These are phyloP conservation scores for Teunomyces kruisii DNA, from an alignment of 805 yeast genomes.

Conservation along the genomic window DNA sequence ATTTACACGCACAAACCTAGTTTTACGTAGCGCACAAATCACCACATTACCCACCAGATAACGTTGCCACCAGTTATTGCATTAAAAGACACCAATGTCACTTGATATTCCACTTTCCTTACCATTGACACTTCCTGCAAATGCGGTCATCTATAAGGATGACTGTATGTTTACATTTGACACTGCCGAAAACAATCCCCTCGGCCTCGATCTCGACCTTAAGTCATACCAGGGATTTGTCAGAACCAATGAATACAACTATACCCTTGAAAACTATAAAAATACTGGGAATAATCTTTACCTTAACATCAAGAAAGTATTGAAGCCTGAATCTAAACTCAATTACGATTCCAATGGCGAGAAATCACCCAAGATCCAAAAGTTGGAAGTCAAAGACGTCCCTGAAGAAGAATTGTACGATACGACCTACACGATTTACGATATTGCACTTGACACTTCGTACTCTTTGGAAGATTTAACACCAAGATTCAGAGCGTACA, in stretches of 20 bases:
- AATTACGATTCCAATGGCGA: conserved; percentile 22
- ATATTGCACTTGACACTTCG: conserved; percentile 27
- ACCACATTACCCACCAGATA: not conserved
- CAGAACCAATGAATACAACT: conserved; percentile 40
- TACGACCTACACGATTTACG: conserved; percentile 41
- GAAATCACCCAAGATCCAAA: conserved; percentile 49
- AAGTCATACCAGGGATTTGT: conserved; percentile 71
- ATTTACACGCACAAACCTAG: not conserved
- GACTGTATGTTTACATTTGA: conserved; percentile 89
- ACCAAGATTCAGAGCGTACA: conserved; percentile 23
- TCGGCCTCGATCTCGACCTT: conserved; percentile 76
- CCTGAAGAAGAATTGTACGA: conserved; percentile 64
- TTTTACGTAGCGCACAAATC: conserved; percentile 1
- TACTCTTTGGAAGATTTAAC: conserved; percentile 24
- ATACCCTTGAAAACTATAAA: conserved; percentile 56
- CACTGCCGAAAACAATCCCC: conserved; percentile 48
- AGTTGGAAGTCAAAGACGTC: conserved; percentile 65
- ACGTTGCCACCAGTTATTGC: not conserved
- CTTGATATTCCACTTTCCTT: conserved; percentile 14
- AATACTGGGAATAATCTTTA: conserved; percentile 54
- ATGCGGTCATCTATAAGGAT: conserved; percentile 65
- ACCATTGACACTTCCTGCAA: conserved; percentile 18
- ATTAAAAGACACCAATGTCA: conserved; percentile 1
- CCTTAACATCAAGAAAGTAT: conserved; percentile 56
- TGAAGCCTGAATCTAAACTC: conserved; percentile 41